Evolutionary conservation across 495 filamentous ascomycete genomes (phyloP), one percentile per base, ranked within the genome.

Genomic region (Hamigera avellanea): DNA sequence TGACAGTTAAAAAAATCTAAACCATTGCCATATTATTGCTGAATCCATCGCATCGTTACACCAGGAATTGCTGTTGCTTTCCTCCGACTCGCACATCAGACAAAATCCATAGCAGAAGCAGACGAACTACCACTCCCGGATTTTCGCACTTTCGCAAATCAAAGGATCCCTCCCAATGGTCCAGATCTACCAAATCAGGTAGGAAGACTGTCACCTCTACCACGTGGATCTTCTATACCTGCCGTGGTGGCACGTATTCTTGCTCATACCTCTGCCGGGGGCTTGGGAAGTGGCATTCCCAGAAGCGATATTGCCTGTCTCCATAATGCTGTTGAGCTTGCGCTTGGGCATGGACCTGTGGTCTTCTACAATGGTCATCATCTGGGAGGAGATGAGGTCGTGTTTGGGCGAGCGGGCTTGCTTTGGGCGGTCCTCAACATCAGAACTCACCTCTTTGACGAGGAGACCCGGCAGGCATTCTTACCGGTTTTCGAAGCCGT

Each of bases 321-420:
- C 14, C 27, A 41, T 7, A 39, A 62, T 9, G 59, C 52, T 1
- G 41, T 60, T 4, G 42, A 56, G 5, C 8, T 50, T 5, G 56
- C 62, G 2, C 43, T 64, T n/a, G 37, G 43, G 9, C 61, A 64
- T 44, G 53, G 45, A 1, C 46, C 38, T 27, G 28, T 61, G n/a
- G 43, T 57, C 14, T 19, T 42, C 7, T 54, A 62, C 39, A 43
- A 48, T 32, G 57, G 45, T 32, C 46, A 40, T 8, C 42, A 44
- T 12, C 52, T 65, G 35, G 62, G 64, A 2, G 57, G 46, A 3
- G 66, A 65, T 36, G 64, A 70, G 39, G 41, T 67, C 15, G 19
- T 69, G 2, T 66, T 50, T 42, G 65, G 66, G 17, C 53, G 65
- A 14, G 56, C 61, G 3, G 66, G 66, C 1, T 40, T 70, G 9